Percentiles rank a stretch among this genome's conserved stretches.
phyloP scores from a whole-genome alignment of 352 stramenopile genomes.

The Pythium sukuiense region DNA sequence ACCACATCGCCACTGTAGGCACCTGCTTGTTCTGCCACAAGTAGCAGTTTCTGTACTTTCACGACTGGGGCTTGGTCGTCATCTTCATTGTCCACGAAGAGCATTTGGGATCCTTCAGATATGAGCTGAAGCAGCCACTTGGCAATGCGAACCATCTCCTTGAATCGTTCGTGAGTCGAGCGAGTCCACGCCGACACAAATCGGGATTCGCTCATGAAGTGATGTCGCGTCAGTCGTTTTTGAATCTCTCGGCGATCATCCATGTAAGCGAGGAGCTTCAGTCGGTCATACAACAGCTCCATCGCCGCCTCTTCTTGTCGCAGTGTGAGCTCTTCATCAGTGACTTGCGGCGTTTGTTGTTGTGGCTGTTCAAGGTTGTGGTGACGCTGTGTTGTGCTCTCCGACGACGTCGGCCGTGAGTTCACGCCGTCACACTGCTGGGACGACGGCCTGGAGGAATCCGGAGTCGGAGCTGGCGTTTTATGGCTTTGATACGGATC shows the following conservation, averaged over 20 bases:
- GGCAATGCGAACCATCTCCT: constrained; percentile 45
- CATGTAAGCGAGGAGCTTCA: constrained; percentile 56
- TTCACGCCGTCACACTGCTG: constrained; percentile 18
- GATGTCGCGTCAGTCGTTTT: constrained; percentile 41
- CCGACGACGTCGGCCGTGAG: constrained; percentile 16
- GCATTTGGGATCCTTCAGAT: neutral
- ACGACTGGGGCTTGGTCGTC: constrained; percentile 29
- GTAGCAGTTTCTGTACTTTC: constrained; percentile 46
- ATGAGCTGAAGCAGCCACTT: constrained; percentile 43
- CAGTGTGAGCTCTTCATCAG: constrained; percentile 31
- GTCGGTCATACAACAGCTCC: constrained; percentile 70
- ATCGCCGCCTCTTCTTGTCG: constrained; percentile 47
- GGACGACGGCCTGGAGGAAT: constrained; percentile 13
- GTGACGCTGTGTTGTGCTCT: neutral
- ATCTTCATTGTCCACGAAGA: constrained; percentile 13
- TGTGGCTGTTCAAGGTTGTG: neutral
- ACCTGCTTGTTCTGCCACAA: constrained; percentile 47
- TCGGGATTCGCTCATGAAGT: constrained; percentile 45
- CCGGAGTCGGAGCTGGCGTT: constrained; percentile 38
- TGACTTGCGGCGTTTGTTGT: neutral
- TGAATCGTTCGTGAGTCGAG: constrained; percentile 39
- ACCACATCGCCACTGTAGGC: constrained; percentile 32
- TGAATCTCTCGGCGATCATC: constrained; percentile 28
- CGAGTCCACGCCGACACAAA: constrained; percentile 16
- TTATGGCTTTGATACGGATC: constrained; percentile 17